Conservation (phyloP, 2,329 filamentous ascomycete genomes). For the Helicocarpus griseus region DNA sequence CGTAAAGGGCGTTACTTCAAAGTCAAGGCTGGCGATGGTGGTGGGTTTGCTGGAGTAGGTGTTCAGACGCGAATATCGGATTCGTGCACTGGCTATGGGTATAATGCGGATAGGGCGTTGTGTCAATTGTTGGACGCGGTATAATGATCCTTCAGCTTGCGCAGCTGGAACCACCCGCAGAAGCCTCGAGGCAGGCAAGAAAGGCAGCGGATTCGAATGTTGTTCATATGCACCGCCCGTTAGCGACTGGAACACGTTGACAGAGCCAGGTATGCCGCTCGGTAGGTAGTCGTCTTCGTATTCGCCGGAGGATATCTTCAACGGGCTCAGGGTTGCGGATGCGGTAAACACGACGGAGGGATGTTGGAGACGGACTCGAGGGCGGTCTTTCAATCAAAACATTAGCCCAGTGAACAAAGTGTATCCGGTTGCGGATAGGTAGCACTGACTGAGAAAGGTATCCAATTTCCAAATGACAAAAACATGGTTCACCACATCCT, state of each 20-base stretch:
- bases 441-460: constrained; percentile 30
- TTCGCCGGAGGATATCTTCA: constrained; percentile 28
- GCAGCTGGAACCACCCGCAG: constrained; percentile 46
- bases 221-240: constrained; percentile 39
- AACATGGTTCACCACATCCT: constrained; percentile 29
- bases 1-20: constrained; percentile 46
- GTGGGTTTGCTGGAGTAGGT: constrained; percentile 35
- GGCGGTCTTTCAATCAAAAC: constrained; percentile 24
- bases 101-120: constrained; percentile 45
- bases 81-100: constrained; percentile 46
- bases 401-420: neutral
- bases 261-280: constrained; percentile 45
- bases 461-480: constrained; percentile 38
- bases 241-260: constrained; percentile 49
- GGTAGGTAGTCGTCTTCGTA: constrained; percentile 44
- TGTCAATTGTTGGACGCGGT: constrained; percentile 45
- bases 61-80: constrained; percentile 44
- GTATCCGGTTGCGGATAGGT: no score
- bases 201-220: constrained; percentile 33
- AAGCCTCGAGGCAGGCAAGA: constrained; percentile 48
- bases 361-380: constrained; percentile 44
- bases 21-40: constrained; percentile 44
- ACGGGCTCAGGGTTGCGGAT: constrained; percentile 36
- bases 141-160: constrained; percentile 38
- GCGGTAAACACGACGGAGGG: constrained; percentile 48